A percentile compares a stretch with the other conserved stretches of the same genome.
These are phyloP conservation scores for Ilyonectria mors-panacis DNA, from an alignment of 2,329 filamentous ascomycete species.

Conservation along the genomic window DNA sequence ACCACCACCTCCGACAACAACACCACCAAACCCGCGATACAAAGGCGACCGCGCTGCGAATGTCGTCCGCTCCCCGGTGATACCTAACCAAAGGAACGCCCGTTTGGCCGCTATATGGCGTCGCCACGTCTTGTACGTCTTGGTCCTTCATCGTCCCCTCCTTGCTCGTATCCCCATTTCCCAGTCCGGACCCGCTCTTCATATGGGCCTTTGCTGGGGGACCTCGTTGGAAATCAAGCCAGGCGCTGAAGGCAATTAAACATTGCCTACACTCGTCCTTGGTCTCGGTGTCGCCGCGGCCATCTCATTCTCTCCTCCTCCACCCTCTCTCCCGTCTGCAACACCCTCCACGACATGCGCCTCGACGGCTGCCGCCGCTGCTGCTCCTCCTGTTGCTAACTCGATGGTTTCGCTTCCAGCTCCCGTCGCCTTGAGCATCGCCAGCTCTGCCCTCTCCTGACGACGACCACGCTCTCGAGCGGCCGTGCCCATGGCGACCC, in stretches of 20 bases:
- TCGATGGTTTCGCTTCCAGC: slow-evolving; percentile 45
- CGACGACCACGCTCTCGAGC: slow-evolving; percentile 28
- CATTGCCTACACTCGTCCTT: neutral
- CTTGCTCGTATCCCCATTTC: slow-evolving; percentile 25
- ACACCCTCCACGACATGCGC: slow-evolving; percentile 22
- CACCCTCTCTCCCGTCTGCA: slow-evolving; percentile 10
- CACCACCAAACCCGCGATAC: slow-evolving; percentile 3
- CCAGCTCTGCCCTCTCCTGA: slow-evolving; percentile 45
- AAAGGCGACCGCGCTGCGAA: slow-evolving; percentile 16
- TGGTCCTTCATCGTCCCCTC: slow-evolving; percentile 20
- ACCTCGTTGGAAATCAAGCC: slow-evolving; percentile 24
- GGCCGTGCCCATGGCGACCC: slow-evolving; percentile 48
- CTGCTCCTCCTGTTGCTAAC: slow-evolving; percentile 41
- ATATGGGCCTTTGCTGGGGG: slow-evolving; percentile 17
- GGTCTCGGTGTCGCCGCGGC: slow-evolving; percentile 19
- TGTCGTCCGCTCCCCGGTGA: slow-evolving; percentile 12
- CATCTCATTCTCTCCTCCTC: slow-evolving; percentile 10
- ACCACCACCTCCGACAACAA: slow-evolving; percentile 6
- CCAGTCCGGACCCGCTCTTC: slow-evolving; percentile 24
- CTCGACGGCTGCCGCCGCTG: slow-evolving; percentile 17
- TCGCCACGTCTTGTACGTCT: slow-evolving; percentile 31
- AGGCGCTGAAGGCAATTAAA: slow-evolving; percentile 28
- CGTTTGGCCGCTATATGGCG: slow-evolving; percentile 28
- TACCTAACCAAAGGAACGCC: slow-evolving; percentile 6
- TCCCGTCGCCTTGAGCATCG: slow-evolving; percentile 46